Base-by-base conservation (phyloP, 23 red algal genomes). In the Gracilaria gracilis region DNA sequence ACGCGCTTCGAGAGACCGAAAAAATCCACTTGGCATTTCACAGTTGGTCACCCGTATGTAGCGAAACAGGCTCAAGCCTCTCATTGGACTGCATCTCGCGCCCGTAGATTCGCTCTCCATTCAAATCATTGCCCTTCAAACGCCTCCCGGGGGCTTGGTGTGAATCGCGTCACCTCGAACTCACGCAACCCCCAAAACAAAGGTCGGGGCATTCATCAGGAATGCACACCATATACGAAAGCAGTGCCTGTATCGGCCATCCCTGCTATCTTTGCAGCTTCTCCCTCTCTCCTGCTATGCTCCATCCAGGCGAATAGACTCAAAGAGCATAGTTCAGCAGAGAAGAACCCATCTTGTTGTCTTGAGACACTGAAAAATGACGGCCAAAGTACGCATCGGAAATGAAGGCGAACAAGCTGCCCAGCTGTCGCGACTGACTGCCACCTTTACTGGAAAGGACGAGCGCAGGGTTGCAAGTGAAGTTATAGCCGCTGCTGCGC, bases 381-480 rank as follows among this genome's bases (percentile, higher is more conserved):
- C 64, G 37, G 64, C 64, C 3, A 7, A 69, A 69, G 64, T 37
- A 0, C 0, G 1, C 17, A 55, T 15, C 17, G 14, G 51, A 69
- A 37, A 37, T 38, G 31, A 4, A 7, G 17, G 23, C 29, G 7
- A 38, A 3, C 2, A 57, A 25, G 25, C 57, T 37, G 31, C 21
- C 37, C 37, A n/a, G 25, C 65, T 27, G 34, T 55, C 65, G 32
- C 84, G 84, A 1, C 27, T 89, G 79, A 53, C 70, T 9, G 84
- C 70, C 19, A 88, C 84, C 34, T 73, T 97, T 23, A 91, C 69
- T 29, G 89, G 95, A 16, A 81, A 81, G 49, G 95, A 97, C 66
- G 71, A 57, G n/a, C 95, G 84, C 28, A 80, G 75, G 21, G 88
- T 82, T 39, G 89, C 87, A 38, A 82, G 80, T 32, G 87, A 82